phyloP scores from a whole-genome alignment of 768 basidiomycete species.

The Arthromyces matolae region DNA sequence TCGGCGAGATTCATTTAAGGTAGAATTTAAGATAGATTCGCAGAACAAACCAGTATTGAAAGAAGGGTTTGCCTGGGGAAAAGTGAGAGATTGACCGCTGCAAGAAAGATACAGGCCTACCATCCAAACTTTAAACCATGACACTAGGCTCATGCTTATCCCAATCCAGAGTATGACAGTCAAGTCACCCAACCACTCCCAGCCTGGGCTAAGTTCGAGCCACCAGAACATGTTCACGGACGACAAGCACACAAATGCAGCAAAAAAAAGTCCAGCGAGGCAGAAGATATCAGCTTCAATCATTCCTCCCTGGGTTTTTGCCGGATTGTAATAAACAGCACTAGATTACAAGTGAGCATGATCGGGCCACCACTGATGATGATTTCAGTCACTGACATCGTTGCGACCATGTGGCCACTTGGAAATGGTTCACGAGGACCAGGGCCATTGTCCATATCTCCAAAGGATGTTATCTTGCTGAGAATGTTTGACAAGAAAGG shows the following conservation, averaged over 20 bases:
- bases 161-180: slow-evolving; percentile 82
- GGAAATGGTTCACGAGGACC: slow-evolving; percentile 57
- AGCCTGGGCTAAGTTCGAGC: slow-evolving; percentile 66
- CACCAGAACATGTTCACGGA: slow-evolving; percentile 81
- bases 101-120: slow-evolving; percentile 21
- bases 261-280: slow-evolving; percentile 61
- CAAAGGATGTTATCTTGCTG: slow-evolving; percentile 52
- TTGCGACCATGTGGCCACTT: slow-evolving; percentile 89
- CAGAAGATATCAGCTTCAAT: slow-evolving; percentile 86
- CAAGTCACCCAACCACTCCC: slow-evolving; percentile 70
- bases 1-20: slow-evolving; percentile 1
- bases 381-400: slow-evolving; percentile 58
- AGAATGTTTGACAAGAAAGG: slow-evolving; percentile 69
- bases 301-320: slow-evolving; percentile 91
- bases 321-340: slow-evolving; percentile 88
- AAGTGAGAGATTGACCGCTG: not conserved
- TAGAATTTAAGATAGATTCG: not conserved
- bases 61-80: slow-evolving; percentile 59
- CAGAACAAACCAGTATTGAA: slow-evolving; percentile 73
- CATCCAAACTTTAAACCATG: slow-evolving; percentile 94
- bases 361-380: not conserved
- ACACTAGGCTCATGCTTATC: slow-evolving; percentile 71
- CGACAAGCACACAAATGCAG: slow-evolving; percentile 67
- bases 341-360: slow-evolving; percentile 31
- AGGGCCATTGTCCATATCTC: slow-evolving; percentile 23